Base-by-base conservation (phyloP, 2,329 filamentous ascomycete species). In the Hortaea werneckii region DNA sequence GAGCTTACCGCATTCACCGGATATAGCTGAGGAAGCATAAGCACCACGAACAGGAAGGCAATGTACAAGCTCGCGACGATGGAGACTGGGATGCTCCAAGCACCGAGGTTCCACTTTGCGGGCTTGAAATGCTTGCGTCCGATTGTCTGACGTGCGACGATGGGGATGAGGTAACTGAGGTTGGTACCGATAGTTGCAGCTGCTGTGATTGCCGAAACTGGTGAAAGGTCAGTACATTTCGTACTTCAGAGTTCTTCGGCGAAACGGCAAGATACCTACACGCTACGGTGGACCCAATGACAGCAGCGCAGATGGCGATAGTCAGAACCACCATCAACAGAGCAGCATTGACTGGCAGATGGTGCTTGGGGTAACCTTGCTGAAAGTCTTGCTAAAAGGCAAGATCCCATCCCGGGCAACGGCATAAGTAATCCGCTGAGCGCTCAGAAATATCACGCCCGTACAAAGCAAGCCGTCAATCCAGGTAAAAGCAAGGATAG, bases 381-480 rank as follows among this genome's bases (percentile, higher is more conserved):
- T 52, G 46, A 67, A 67, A 45, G 60, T 65, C 32, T 52, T 57
- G 29, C 60, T 63, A 38, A 59, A 63, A 1, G 66, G 66, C 9
- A 69, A 55, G n/a, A 69, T 62, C 10, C 59, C 59, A 51, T 69
- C 66, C 4, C 66, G 54, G 1, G 64, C 63, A 41, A 69, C 66
- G 44, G 66, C 66, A 45, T 64, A 69, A 0, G 66, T 68, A 29
- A 68, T 63, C 13, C 65, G 58, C 48, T 68, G 64, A 1, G 66
- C 65, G 1, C 60, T 63, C 60, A 68, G 60, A 58, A 67, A 63
- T 51, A 60, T 64, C 11, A 54, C 59, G 12, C 64, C 62, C 5
- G 65, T 65, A 3, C 62, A 62, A 49, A 63, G 66, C 1, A 63
- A 67, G 7, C 57, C 59, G 47, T 68, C 65, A 3, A 68, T 54